Evolutionary conservation across 164 flowering plant species (phyloP).

Genomic region (Echeveria elegans): DNA sequence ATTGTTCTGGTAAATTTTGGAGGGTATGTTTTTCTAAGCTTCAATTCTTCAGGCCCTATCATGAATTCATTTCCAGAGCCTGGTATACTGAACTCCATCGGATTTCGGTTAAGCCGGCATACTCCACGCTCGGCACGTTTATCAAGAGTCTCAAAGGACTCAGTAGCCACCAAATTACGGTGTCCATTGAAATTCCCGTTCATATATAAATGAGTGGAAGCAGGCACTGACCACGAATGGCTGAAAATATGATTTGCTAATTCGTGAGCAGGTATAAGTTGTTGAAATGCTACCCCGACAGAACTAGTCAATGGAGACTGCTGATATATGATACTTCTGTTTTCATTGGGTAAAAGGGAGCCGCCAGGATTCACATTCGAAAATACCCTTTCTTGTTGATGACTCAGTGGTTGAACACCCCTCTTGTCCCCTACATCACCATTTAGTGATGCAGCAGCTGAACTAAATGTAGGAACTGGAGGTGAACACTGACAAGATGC

Average conservation of each 20-base stretch:
- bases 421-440: constrained; percentile 14
- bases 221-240: constrained; percentile 9
- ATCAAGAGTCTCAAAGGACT: constrained; percentile 14
- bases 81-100: constrained; percentile 69
- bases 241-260: constrained; percentile 8
- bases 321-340: constrained; percentile 15
- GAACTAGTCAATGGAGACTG: constrained; percentile 15
- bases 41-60: constrained; percentile 35
- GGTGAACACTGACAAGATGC: constrained; percentile 16
- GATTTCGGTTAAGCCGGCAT: constrained; percentile 62
- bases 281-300: constrained; percentile 13
- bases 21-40: constrained; percentile 14
- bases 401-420: constrained; percentile 10
- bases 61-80: constrained; percentile 48
- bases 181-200: constrained; percentile 9
- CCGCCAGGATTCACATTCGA: constrained; percentile 21
- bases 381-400: constrained; percentile 14
- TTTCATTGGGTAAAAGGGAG: constrained; percentile 10
- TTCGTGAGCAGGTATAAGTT: neutral
- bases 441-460: constrained; percentile 19
- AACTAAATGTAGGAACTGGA: constrained; percentile 14
- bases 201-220: constrained; percentile 12
- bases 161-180: constrained; percentile 12
- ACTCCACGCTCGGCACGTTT: constrained; percentile 14
- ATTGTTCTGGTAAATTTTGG: neutral